A percentile compares a stretch with the other conserved stretches of the same genome.
Evolutionary conservation across 306 rosid species (phyloP).

Genomic region (Datisca glomerata): DNA sequence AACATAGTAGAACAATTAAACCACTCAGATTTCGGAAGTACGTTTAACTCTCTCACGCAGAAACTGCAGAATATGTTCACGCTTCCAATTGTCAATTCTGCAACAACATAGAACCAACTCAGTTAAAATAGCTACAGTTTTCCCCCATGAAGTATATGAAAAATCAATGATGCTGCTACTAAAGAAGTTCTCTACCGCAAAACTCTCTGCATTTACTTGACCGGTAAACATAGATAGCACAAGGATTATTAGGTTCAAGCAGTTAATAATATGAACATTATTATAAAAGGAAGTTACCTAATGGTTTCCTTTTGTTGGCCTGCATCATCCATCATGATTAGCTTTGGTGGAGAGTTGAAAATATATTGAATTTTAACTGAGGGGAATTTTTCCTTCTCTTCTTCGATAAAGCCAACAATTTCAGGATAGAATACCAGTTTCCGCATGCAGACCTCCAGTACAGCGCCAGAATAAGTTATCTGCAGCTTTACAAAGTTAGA

Average conservation of each 20-base stretch:
- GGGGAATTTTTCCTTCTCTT: conserved; percentile 66
- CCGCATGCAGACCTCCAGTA: conserved; percentile 92
- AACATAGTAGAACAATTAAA: neutral
- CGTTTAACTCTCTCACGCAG: conserved; percentile 65
- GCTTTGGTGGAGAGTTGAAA: conserved; percentile 87
- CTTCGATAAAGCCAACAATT: conserved; percentile 85
- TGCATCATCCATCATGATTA: conserved; percentile 68
- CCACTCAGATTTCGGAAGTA: conserved; percentile 33
- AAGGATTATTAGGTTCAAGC: too few relatives aligned
- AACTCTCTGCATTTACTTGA: neutral
- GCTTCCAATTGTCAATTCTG: conserved; percentile 97
- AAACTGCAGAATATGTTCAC: conserved; percentile 80
- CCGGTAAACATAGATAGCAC: too few relatives aligned
- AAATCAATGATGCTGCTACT: too few relatives aligned
- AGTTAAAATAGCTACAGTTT: neutral
- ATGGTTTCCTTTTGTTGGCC: conserved; percentile 74
- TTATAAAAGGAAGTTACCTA: conserved; percentile 31
- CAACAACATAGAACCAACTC: neutral
- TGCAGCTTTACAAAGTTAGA: conserved; percentile 27
- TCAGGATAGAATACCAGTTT: conserved; percentile 94
- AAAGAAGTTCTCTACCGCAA: neutral
- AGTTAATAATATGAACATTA: too few relatives aligned
- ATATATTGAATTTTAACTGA: conserved; percentile 60
- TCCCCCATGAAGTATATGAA: neutral
- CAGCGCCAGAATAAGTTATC: conserved; percentile 73